Conservation (phyloP, 495 filamentous ascomycete species). For the Tirmania nivea region DNA sequence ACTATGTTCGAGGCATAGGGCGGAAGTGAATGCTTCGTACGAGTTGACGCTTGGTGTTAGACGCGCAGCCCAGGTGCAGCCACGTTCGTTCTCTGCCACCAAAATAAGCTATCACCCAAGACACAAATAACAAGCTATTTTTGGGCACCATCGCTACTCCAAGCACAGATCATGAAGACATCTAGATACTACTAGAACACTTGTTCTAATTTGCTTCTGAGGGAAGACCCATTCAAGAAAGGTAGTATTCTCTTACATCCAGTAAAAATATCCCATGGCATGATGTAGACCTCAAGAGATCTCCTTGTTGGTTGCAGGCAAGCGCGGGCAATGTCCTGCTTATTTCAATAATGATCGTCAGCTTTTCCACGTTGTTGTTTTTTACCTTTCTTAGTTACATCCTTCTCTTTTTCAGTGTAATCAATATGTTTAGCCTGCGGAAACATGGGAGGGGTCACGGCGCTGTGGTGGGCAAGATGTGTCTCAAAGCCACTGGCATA, state of each 20-base stretch:
- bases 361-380: background rate
- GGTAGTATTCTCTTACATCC: background rate
- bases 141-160: background rate
- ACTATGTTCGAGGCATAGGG: background rate
- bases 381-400: background rate
- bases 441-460: background rate
- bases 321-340: background rate
- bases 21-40: background rate
- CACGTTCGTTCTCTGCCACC: background rate
- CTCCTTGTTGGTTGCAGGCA: background rate
- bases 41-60: background rate
- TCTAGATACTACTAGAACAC: too few relatives aligned
- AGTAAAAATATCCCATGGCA: background rate
- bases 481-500: background rate
- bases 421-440: background rate
- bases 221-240: background rate
- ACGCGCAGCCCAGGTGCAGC: background rate
- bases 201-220: background rate
- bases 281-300: background rate
- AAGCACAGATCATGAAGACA: background rate
- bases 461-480: background rate
- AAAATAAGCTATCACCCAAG: background rate
- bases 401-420: background rate
- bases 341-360: background rate
- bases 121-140: background rate